phyloP scores from a whole-genome alignment of 1,284 basidiomycete genomes.

The Prillingera fragicola region DNA sequence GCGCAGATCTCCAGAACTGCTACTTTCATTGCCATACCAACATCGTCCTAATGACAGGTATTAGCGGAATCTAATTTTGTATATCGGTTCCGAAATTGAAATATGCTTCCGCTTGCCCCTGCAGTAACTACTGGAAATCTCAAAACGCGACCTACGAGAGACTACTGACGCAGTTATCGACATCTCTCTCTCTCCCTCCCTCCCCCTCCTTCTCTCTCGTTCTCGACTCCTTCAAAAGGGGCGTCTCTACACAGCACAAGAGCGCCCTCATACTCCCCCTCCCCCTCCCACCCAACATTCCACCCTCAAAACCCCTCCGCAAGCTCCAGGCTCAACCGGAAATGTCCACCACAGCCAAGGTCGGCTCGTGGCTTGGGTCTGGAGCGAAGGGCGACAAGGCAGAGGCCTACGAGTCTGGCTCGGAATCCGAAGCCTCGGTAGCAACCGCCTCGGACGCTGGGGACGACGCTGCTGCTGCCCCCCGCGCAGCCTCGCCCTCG shows the following conservation, averaged over 20 bases:
- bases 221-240: not conserved
- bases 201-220: not conserved
- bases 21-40: no score
- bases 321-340: constrained; percentile 39
- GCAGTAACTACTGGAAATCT: not conserved
- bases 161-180: not conserved
- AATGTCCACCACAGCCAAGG: constrained; percentile 41
- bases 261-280: no score
- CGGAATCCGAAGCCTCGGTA: constrained; percentile 11
- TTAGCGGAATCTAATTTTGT: not conserved
- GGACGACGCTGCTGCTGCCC: not conserved
- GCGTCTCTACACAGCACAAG: no score
- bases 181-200: not conserved
- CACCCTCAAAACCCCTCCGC: constrained; percentile 23
- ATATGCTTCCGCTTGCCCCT: not conserved
- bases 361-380: constrained; percentile 45
- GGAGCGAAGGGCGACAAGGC: constrained; percentile 11
- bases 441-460: constrained; percentile 4
- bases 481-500: constrained; percentile 1
- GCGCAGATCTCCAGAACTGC: no score
- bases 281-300: not conserved
- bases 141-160: not conserved
- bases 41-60: not conserved
- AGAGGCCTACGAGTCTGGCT: constrained; percentile 40
- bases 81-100: not conserved